Evolutionary conservation across 306 rosid species (phyloP), one percentile per base, ranked within the genome.

Genomic region (Abrus precatorius): DNA sequence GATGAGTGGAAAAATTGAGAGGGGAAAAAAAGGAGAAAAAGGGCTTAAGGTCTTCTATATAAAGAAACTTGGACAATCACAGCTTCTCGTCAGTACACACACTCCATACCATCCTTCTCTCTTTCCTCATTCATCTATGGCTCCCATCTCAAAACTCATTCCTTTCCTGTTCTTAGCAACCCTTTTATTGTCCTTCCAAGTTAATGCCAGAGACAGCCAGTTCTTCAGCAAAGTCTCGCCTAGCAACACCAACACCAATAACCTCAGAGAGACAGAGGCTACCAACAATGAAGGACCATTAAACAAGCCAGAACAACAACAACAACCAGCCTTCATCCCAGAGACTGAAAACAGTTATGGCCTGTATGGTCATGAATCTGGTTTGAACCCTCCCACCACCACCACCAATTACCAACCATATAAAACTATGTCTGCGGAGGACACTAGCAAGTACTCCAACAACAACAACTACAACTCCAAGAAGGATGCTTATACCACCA

Each of bases 141-240:
- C 91, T 88, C 30, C 79, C 78, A 48, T 80, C 77, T 28, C 89
- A 53, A 89, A 82, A 7, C 2, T 54, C 66, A 41, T 76, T 33
- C 56, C 86, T 69, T 41, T 84, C 13, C 66, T 93, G 38, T 72
- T 91, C 86, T 36, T 91, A 7, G 44, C 90, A 10, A 53, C 73
- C 68, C 88, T 91, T 87, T 57, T 59, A 7, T 48, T 88, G 29
- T 89, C 91, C 75, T 67, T 86, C 68, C 94, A 87, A 60, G 82
- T 69, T 14, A 79, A 90, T 63, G 94, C 93, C 41, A 87, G 99
- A 84, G 98, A 92, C 1, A 95, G 94, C 78, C 88, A 90, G 44
- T 93, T 91, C 91, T 95, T 95, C 88, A 93, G 94, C 92, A 95
- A 95, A 87, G 85, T 90, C 78, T 60, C 94, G n/a, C 89, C 57